phyloP scores from a whole-genome alignment of 441 rosid genomes.

The Erysimum pusillum region DNA sequence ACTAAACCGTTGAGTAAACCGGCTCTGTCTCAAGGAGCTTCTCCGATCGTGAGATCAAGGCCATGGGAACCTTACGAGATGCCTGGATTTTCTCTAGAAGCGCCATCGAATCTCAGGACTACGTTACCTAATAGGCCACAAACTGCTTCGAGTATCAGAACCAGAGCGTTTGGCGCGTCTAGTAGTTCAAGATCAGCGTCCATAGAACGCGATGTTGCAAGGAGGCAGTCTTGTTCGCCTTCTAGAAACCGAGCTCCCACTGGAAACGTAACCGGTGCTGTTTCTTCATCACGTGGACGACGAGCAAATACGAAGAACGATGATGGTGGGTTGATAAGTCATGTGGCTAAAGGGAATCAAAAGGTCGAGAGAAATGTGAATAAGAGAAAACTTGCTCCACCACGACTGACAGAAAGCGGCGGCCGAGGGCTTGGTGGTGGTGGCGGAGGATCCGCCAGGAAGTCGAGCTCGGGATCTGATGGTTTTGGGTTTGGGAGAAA shows the following conservation, averaged over 20 bases:
- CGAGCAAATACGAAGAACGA: constrained; percentile 21
- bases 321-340: constrained; percentile 51
- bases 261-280: constrained; percentile 34
- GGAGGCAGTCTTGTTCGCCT: constrained; percentile 70
- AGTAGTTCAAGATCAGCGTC: constrained; percentile 42
- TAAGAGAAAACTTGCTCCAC: constrained; percentile 77
- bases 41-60: constrained; percentile 71
- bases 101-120: constrained; percentile 93
- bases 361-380: constrained; percentile 80
- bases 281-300: constrained; percentile 19
- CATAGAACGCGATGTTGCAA: constrained; percentile 38
- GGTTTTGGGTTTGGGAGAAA: constrained; percentile 71
- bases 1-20: constrained; percentile 61
- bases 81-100: constrained; percentile 93
- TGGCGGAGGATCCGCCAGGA: constrained; percentile 26
- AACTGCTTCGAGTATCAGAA: constrained; percentile 72
- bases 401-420: constrained; percentile 52
- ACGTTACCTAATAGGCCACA: constrained; percentile 69
- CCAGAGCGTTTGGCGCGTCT: constrained; percentile 46
- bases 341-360: constrained; percentile 63
- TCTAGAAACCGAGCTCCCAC: constrained; percentile 36
- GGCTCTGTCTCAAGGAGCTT: constrained; percentile 34
- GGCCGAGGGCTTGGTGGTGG: background rate
- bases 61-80: constrained; percentile 97
- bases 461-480: constrained; percentile 41